Base-by-base conservation (phyloP, 441 rosid species). In the Pelargonium cotyledonis region DNA sequence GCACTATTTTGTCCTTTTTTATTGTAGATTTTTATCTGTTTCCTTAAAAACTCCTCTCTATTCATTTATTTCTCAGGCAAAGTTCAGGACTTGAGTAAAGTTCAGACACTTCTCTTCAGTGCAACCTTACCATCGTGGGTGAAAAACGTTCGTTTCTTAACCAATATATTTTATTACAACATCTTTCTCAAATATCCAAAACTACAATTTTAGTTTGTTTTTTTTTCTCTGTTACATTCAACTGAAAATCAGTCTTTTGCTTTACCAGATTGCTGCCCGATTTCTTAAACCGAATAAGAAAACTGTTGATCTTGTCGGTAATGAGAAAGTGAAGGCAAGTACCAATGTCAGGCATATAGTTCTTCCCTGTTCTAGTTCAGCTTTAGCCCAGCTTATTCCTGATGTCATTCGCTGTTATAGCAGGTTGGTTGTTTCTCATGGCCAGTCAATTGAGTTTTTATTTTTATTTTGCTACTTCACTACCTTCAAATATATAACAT, bases 41-140 rank as follows among this genome's bases (percentile, higher is more conserved):
- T 6, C 4, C 58, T 51, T 51, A 51, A n/a, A 35, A 35, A 35
- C 40, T n/a, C 0, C 18, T 51, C 58, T 51, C 15, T 14, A 14
- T 51, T 51, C 21, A 51, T n/a, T 12, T 35, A 26, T 43, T 72
- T 76, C 79, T 51, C 82, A 91, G 99, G 99, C 67, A 90, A 91
- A 78, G 97, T 91, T 12, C 81, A 76, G 71, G 96, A 95, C 74
- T 80, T 83, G 67, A 89, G 64, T 64, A 91, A 88, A 76, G 99
- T 94, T 70, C 96, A 89, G 86, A 94, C 99, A 4, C 94, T 94
- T 82, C 99, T 94, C 71, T 90, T 91, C 81, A 94, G 99, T 81
- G 97, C 97, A 38, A 94, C 97, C 65, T 79, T 94, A 68, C 99
- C 96, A 15, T 6, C 21, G 49, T 94, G 97, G 99, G 97, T 91